phyloP scores from a whole-genome alignment of 2,329 filamentous ascomycete species.

The Talaromyces sp. region DNA sequence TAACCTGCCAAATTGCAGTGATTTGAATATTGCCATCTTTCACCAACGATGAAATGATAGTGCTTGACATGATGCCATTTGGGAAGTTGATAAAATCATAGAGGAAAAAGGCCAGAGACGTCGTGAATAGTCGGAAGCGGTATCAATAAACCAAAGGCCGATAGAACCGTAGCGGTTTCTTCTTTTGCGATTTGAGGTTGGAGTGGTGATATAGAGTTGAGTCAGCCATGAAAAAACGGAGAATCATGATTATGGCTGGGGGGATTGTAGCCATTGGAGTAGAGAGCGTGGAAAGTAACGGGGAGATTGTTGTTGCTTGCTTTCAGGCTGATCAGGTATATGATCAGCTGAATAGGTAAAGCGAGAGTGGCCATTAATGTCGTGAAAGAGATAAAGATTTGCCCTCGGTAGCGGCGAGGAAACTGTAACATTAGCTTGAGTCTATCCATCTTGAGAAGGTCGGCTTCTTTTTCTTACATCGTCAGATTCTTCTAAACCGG shows the following conservation, averaged over 20 bases:
- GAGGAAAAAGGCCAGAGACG: slow-evolving; percentile 35
- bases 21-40: slow-evolving; percentile 33
- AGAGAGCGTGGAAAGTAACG: slow-evolving; percentile 30
- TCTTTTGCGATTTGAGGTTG: neutral
- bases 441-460: too few species aligned
- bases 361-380: slow-evolving; percentile 39
- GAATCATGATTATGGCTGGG: neutral
- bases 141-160: neutral
- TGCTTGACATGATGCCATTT: slow-evolving; percentile 38
- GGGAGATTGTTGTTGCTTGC: slow-evolving; percentile 37
- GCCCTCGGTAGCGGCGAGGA: too few species aligned
- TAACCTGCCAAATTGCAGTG: slow-evolving; percentile 38
- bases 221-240: neutral
- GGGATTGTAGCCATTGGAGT: neutral
- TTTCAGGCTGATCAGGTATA: slow-evolving; percentile 38
- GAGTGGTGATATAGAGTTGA: neutral
- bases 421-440: too few species aligned
- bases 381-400: slow-evolving; percentile 37
- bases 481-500: too few species aligned
- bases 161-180: neutral
- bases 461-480: too few species aligned
- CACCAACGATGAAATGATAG: slow-evolving; percentile 36
- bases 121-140: neutral
- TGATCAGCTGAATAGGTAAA: slow-evolving; percentile 36
- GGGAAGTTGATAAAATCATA: slow-evolving; percentile 43